Evolutionary conservation across 768 basidiomycete species (phyloP).

Genomic region (Galerina marginata): DNA sequence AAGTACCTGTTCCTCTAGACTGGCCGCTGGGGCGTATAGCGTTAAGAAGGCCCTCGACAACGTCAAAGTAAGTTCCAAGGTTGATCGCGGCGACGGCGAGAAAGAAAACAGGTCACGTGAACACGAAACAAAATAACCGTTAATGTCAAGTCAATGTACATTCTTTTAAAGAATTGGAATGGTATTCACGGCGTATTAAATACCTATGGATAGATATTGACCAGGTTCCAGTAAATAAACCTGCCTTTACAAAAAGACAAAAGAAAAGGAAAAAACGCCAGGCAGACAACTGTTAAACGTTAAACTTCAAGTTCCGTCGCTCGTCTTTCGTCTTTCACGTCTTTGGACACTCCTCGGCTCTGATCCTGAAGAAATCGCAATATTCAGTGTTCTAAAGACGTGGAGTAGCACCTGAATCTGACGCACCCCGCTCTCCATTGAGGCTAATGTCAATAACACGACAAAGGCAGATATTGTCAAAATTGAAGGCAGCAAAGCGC

Average conservation of each 20-base stretch:
- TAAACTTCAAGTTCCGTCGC: too few relatives aligned
- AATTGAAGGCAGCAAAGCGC: slow-evolving; percentile 16
- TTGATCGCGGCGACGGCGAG: not conserved
- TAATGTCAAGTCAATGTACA: too few relatives aligned
- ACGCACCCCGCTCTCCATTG: slow-evolving; percentile 4
- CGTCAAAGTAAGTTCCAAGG: not conserved
- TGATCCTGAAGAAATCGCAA: too few relatives aligned
- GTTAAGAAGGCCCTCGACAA: not conserved
- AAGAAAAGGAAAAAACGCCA: too few relatives aligned
- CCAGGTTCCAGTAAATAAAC: too few relatives aligned
- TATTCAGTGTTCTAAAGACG: not conserved
- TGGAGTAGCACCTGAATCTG: not conserved
- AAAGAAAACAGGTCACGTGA: slow-evolving; percentile 15
- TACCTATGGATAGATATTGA: not conserved
- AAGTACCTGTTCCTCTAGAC: not conserved
- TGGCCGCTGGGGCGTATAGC: not conserved
- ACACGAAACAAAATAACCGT: too few relatives aligned
- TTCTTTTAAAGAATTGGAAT: too few relatives aligned
- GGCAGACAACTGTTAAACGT: too few relatives aligned
- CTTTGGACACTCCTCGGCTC: too few relatives aligned
- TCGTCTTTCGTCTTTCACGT: too few relatives aligned
- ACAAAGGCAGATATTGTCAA: slow-evolving; percentile 17
- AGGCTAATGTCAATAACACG: slow-evolving; percentile 11
- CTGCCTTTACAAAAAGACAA: too few relatives aligned
- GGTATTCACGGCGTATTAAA: not conserved